Conservation (phyloP, 1,139 yeast species). For the Suhomyces panamericanus region DNA sequence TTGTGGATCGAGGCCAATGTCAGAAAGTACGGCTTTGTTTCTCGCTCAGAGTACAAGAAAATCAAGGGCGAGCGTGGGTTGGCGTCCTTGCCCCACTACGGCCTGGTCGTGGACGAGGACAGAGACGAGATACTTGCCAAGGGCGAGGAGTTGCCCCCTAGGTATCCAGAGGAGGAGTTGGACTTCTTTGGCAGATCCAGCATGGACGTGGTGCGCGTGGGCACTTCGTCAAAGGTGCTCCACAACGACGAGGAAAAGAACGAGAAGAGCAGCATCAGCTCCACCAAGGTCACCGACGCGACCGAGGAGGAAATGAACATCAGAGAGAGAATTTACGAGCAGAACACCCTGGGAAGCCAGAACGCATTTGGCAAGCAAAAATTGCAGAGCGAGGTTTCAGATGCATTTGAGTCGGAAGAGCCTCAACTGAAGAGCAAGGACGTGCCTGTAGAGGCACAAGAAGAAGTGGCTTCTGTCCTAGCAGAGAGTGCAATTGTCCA, state of each 20-base stretch:
- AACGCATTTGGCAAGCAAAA: not conserved
- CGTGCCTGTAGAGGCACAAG: too few relatives aligned
- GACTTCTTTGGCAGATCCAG: conserved; percentile 60
- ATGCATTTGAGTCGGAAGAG: not conserved
- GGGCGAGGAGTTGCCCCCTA: conserved; percentile 67
- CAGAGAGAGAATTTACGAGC: conserved; percentile 40
- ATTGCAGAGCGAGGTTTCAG: not conserved
- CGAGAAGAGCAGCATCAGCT: conserved; percentile 19
- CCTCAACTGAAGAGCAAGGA: too few relatives aligned
- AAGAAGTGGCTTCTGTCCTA: too few relatives aligned
- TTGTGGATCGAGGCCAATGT: conserved; percentile 96
- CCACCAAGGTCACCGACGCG: conserved; percentile 33
- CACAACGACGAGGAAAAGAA: conserved; percentile 15
- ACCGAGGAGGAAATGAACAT: conserved; percentile 44
- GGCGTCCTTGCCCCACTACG: conserved; percentile 44
- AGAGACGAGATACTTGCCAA: conserved; percentile 58
- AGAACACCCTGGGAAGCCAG: conserved; percentile 16
- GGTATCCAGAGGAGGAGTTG: conserved; percentile 50
- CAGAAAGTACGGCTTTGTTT: conserved; percentile 87
- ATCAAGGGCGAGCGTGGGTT: conserved; percentile 47
- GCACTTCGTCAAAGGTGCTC: conserved; percentile 11
- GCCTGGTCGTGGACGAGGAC: conserved; percentile 22
- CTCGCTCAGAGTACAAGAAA: conserved; percentile 50
- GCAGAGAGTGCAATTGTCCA: not conserved
- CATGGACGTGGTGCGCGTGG: conserved; percentile 26